Conservation (phyloP, 2,329 filamentous ascomycete genomes). For the Pestalotiopsis fici region DNA sequence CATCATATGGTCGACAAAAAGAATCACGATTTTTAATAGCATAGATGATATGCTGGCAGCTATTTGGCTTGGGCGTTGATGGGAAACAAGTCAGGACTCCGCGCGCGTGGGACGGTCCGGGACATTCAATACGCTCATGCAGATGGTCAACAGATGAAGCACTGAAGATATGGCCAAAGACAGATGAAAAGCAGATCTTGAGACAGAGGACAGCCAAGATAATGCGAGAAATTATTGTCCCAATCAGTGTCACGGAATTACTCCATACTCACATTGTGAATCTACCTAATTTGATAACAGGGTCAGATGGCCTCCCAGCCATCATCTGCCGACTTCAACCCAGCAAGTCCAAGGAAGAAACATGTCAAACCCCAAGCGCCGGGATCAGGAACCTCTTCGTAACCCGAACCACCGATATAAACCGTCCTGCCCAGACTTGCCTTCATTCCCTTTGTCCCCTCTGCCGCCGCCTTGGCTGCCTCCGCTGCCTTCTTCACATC, state of each 20-base stretch:
- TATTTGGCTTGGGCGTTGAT: not conserved
- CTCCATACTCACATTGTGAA: not conserved
- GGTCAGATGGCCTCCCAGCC: constrained; percentile 31
- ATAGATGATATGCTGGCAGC: not conserved
- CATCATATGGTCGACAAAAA: not conserved
- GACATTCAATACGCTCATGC: not conserved
- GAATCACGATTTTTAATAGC: not conserved
- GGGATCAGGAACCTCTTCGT: constrained; percentile 63
- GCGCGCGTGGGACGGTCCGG: not conserved
- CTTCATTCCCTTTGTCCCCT: constrained; percentile 88
- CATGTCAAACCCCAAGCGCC: constrained; percentile 76
- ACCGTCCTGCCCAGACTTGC: constrained; percentile 83
- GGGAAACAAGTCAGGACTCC: not conserved
- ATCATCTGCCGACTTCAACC: constrained; percentile 45
- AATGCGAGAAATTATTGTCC: constrained; percentile 3
- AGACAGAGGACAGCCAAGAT: not conserved
- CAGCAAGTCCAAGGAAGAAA: constrained; percentile 79
- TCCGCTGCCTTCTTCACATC: constrained; percentile 73
- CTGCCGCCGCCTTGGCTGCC: constrained; percentile 74
- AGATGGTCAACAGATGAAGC: not conserved
- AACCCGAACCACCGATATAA: constrained; percentile 78
- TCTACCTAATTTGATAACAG: not conserved
- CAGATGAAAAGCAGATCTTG: not conserved
- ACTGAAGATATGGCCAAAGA: not conserved
- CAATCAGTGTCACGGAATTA: not conserved